phyloP scores from a whole-genome alignment of 2,329 filamentous ascomycete species.

The Diaporthe caulivora region DNA sequence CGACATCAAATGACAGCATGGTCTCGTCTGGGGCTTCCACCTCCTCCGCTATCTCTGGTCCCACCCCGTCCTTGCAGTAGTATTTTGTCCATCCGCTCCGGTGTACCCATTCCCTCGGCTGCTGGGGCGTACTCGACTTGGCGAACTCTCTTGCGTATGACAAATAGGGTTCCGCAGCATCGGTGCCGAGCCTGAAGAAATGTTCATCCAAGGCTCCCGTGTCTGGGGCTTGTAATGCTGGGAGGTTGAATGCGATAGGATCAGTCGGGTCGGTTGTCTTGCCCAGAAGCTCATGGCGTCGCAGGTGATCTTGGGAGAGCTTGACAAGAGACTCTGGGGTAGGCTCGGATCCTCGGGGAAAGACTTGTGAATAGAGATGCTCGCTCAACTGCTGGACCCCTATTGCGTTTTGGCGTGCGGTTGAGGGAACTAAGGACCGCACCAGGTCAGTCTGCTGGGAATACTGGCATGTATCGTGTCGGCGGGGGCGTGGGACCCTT shows the following conservation, averaged over 20 bases:
- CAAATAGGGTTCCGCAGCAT: slow-evolving; percentile 88
- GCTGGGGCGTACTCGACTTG: slow-evolving; percentile 67
- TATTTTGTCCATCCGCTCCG: slow-evolving; percentile 97
- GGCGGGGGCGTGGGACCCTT: slow-evolving; percentile 43
- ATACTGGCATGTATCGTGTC: slow-evolving; percentile 22
- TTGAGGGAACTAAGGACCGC: slow-evolving; percentile 57
- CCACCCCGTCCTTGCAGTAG: slow-evolving; percentile 75
- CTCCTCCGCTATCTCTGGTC: slow-evolving; percentile 61
- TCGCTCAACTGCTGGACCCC: slow-evolving; percentile 93
- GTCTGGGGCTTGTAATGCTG: slow-evolving; percentile 75
- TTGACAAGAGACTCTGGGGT: slow-evolving; percentile 80
- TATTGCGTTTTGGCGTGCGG: slow-evolving; percentile 88
- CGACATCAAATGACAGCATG: slow-evolving; percentile 93
- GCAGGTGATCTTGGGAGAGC: slow-evolving; percentile 85
- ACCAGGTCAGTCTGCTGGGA: slow-evolving; percentile 40
- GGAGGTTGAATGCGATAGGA: slow-evolving; percentile 89
- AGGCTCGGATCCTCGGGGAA: slow-evolving; percentile 68
- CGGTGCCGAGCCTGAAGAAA: slow-evolving; percentile 88
- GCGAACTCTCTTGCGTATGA: slow-evolving; percentile 81
- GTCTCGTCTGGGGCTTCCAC: slow-evolving; percentile 83
- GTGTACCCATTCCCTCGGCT: slow-evolving; percentile 78
- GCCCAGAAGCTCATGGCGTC: slow-evolving; percentile 86
- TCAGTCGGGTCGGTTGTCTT: slow-evolving; percentile 85
- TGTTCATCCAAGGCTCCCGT: slow-evolving; percentile 86
- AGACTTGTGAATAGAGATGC: slow-evolving; percentile 86